A percentile compares a stretch with the other conserved stretches of the same genome.
Conservation (phyloP, 495 filamentous ascomycete genomes). For the Penicillium bialowiezense region DNA sequence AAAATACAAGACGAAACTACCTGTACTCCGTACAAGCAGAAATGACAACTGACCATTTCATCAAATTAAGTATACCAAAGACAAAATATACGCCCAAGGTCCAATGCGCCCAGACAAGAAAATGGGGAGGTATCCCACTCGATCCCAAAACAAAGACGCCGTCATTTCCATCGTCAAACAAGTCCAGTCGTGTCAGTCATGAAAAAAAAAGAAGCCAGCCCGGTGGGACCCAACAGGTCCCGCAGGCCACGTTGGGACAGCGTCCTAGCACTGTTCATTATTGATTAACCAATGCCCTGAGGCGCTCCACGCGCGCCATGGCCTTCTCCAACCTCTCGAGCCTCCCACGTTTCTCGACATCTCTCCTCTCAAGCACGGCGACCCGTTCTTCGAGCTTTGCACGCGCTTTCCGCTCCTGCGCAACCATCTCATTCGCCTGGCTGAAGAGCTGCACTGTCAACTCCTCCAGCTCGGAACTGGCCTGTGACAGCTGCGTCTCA, state of each 20-base stretch:
- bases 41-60: neutral
- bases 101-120: constrained; percentile 4
- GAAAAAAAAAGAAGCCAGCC: constrained; percentile 11
- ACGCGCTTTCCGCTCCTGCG: constrained; percentile 75
- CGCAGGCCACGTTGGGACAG: neutral
- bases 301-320: constrained; percentile 70
- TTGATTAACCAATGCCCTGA: constrained; percentile 65
- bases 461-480: constrained; percentile 83
- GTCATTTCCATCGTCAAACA: constrained; percentile 10
- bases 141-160: constrained; percentile 7
- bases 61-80: neutral
- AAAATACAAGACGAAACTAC: no score
- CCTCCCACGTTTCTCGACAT: constrained; percentile 65
- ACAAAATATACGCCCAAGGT: neutral
- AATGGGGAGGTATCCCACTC: constrained; percentile 10
- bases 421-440: constrained; percentile 97
- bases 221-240: no score
- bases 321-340: constrained; percentile 76
- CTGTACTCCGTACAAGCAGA: no score
- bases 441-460: constrained; percentile 82
- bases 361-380: constrained; percentile 63
- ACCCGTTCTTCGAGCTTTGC: constrained; percentile 77
- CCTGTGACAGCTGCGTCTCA: constrained; percentile 68
- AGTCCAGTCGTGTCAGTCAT: constrained; percentile 22
- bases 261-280: neutral